Evolutionary conservation across 2,329 filamentous ascomycete species (phyloP).

Genomic region (Kalaharituber pfeilii): DNA sequence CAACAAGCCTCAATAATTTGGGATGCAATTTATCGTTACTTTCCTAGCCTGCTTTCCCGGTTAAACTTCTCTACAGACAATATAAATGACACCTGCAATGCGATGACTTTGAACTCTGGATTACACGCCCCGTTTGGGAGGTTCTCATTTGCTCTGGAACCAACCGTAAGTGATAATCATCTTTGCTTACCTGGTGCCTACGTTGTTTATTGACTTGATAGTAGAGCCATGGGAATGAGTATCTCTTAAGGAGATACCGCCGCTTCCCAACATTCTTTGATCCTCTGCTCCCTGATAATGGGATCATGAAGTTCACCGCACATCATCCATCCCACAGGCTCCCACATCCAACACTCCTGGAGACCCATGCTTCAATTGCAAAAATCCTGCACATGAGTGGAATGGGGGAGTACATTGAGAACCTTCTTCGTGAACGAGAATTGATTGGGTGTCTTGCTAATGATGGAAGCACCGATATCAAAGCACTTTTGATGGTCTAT

Average conservation of each 20-base stretch:
- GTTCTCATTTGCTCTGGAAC: neutral
- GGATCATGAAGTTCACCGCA: neutral
- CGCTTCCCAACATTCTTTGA: neutral
- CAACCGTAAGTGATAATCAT: slow-evolving; percentile 3
- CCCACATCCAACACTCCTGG: neutral
- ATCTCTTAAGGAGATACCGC: slow-evolving; percentile 1
- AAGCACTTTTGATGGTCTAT: neutral
- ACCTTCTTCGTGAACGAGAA: neutral
- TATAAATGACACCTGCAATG: slow-evolving; percentile 3
- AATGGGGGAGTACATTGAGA: neutral
- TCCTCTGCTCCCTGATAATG: neutral
- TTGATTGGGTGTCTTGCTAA: neutral
- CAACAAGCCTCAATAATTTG: neutral
- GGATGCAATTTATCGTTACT: slow-evolving; percentile 2
- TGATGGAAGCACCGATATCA: slow-evolving; percentile 1
- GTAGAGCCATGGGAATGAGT: slow-evolving; percentile 1
- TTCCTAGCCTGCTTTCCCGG: slow-evolving; percentile 2
- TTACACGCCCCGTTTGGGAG: neutral
- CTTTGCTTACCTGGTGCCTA: neutral
- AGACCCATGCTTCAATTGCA: slow-evolving; percentile 2
- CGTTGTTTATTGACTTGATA: neutral
- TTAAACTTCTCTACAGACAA: neutral
- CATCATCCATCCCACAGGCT: neutral
- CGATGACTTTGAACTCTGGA: neutral
- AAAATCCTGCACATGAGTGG: slow-evolving; percentile 5